Conservation (phyloP, 192 early-diverging fungal genomes). For the Coemansia sp. region DNA sequence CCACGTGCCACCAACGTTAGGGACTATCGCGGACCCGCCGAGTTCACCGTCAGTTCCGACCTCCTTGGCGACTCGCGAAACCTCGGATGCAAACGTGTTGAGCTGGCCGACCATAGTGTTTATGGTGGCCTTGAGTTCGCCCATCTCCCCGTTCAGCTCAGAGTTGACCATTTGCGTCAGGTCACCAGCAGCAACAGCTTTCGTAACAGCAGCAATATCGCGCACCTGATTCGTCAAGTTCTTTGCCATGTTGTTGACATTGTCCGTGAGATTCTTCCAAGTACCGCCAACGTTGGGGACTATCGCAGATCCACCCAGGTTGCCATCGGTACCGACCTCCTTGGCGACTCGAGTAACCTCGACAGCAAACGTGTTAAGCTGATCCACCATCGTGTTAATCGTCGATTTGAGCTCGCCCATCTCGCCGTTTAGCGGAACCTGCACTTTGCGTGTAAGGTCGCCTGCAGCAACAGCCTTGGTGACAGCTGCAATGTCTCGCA, state of each 20-base stretch:
- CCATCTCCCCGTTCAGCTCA: constrained; percentile 60
- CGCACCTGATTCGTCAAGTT: constrained; percentile 63
- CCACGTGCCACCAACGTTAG: constrained; percentile 64
- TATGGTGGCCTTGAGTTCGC: constrained; percentile 60
- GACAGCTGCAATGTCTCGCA: constrained; percentile 60
- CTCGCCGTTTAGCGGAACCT: constrained; percentile 63
- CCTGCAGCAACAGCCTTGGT: constrained; percentile 65
- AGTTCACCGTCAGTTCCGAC: constrained; percentile 67
- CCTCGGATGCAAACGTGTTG: constrained; percentile 61
- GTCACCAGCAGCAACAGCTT: constrained; percentile 63
- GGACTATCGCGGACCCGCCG: constrained; percentile 62
- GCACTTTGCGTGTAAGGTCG: constrained; percentile 59
- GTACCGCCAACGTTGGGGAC: constrained; percentile 21
- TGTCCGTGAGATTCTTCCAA: constrained; percentile 41
- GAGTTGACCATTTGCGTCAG: constrained; percentile 59
- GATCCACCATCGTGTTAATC: constrained; percentile 66
- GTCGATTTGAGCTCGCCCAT: constrained; percentile 62
- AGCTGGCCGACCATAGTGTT: constrained; percentile 67
- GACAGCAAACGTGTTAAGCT: constrained; percentile 51
- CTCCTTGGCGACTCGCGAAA: constrained; percentile 64
- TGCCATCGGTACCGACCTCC: constrained; percentile 70
- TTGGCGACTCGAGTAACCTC: constrained; percentile 71
- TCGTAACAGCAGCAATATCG: constrained; percentile 61
- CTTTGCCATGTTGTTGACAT: constrained; percentile 62
- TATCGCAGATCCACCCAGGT: constrained; percentile 12